Evolutionary conservation across 2,329 filamentous ascomycete species (phyloP), one percentile per base, ranked within the genome.

Genomic region (Sporothrix humicola): DNA sequence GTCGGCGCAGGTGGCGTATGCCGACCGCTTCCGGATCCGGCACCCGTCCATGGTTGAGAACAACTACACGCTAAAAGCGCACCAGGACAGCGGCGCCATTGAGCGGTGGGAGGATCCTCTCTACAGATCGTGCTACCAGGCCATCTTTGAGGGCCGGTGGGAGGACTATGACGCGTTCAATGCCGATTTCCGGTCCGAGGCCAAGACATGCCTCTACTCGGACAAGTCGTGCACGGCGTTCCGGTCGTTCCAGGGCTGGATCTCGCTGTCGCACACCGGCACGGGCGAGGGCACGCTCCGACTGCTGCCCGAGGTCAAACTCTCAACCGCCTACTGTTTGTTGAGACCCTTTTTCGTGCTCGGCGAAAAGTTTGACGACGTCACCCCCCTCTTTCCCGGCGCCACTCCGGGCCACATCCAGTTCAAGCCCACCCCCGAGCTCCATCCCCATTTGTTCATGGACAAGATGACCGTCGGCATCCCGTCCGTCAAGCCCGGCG

Each of bases 231-330:
- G 90, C 80, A 88, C 84, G n/a, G 90, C 91, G 82, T 89, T 92
- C 79, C 85, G 91, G 37, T 90, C 92, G 83, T 90, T 89, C 77
- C 91, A 93, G 79, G 91, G 90, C 50, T 93, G 91, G 91, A 80
- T 93, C 13, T 83, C 83, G 20, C 87, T 93, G 82, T 90, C 87
- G 7, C 83, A 85, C 26, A 91, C 89, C 0, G 87, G 85, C 0
- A 89, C 90, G 0, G 87, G 86, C 12, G 89, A 93, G 79, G 91
- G 91, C 2, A 92, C 90, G 0, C 81, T 93, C n/a, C 85, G 89
- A n/a, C 88, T 93, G 0, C 91, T 91, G 77, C 91, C 91, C 0
- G 83, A 92, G 69, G 80, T 93, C n/a, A 84, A 85, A 54, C 85
- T 89, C 71, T 88, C 90, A 10, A 92, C 90, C 0, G 88, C 90